Evolutionary conservation across 2,329 filamentous ascomycete species (phyloP), one percentile per base, ranked within the genome.

Genomic region (Aspergillus felis): DNA sequence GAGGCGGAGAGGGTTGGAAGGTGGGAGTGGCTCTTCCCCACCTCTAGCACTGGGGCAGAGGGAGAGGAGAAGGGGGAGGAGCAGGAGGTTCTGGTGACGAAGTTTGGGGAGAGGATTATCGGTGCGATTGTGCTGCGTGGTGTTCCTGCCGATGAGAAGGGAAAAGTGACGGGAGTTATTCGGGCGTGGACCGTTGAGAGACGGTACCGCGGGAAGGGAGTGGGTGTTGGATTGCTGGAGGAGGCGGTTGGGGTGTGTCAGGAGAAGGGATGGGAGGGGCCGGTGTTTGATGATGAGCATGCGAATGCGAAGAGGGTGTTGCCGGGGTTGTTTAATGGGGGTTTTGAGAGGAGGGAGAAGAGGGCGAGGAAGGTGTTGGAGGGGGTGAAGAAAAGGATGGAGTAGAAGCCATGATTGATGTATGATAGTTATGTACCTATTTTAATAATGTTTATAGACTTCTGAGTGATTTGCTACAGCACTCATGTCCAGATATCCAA

Each of bases 121-220:
- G 91, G 87, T 3, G 83, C 88, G 0, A 71, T 91, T 24, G 82
- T 94, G 3, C 72, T 95, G 25, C 63, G 71, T 28, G 58, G 64
- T 14, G 51, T 62, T 7, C 10, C 41, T 22, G 41, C 41, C 3
- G 17, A 1, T 20, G 41, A 3, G 4, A 3, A 22, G 17, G 41
- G 2, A 2, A 22, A 47, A 47, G 4, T 10, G 20, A 22, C 3
- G 25, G 64, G 61, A 44, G 78, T 91, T 50, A 87, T 96, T 57
- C 84, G 89, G 28, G 91, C 89, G 1, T 96, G 92, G 91, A 93
- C 91, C 1, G 90, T 91, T 1, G 81, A 82, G 68, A 75, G 86
- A 52, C 80, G 81, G 64, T 91, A 91, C 71, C 82, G 92, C 27
- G 80, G 84, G 32, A 84, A 85, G 61, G 91, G 91, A 0, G 79